A percentile compares a stretch with the other conserved stretches of the same genome.
These are phyloP conservation scores for Paramyrothecium sp. DNA, from an alignment of 2,329 filamentous ascomycete species.

Conservation along the genomic window DNA sequence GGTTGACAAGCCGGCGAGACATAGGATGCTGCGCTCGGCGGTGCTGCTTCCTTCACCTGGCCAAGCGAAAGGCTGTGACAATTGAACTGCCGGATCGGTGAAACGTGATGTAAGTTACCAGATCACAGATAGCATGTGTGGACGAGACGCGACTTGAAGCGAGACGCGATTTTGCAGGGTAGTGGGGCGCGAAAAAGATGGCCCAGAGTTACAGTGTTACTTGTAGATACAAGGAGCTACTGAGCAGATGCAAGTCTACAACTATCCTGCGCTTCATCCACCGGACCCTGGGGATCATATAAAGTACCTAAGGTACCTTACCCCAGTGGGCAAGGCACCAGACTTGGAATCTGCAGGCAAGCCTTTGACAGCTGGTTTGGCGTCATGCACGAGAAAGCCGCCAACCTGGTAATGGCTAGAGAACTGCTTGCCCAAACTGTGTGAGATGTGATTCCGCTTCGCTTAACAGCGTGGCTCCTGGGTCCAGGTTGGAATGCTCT, in stretches of 20 bases:
- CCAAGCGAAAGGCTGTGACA: not conserved
- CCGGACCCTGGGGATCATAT: no score
- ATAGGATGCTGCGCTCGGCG: constrained; percentile 15
- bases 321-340: no score
- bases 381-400: not conserved
- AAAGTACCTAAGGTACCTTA: no score
- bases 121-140: not conserved
- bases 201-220: no score
- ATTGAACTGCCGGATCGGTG: not conserved
- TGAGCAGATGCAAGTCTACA: no score
- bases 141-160: not conserved
- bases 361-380: not conserved
- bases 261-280: no score
- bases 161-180: not conserved
- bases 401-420: not conserved
- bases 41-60: not conserved
- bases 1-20: constrained; percentile 30
- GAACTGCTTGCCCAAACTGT: no score
- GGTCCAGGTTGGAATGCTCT: no score
- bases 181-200: no score
- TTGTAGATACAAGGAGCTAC: no score
- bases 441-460: no score
- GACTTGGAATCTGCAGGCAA: not conserved
- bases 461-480: no score
- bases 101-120: not conserved